Evolutionary conservation across 169 alveolate genomes (phyloP).

Genomic region (Miamiensis avidus): DNA sequence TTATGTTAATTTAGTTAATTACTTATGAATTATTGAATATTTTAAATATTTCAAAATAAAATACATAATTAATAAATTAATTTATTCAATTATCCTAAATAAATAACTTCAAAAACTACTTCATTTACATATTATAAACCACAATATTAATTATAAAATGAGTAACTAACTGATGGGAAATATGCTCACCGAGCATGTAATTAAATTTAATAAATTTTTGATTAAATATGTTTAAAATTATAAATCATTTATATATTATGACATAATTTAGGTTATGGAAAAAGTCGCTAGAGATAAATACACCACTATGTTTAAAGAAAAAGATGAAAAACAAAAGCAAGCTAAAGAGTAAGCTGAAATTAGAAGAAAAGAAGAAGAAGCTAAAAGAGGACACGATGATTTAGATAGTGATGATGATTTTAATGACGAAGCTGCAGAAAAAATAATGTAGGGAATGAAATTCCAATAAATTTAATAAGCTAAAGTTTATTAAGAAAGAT

Average conservation of each 20-base stretch:
- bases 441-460: slow-evolving; percentile 58
- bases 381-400: slow-evolving; percentile 41
- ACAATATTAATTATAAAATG: too few relatives aligned
- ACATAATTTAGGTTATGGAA: slow-evolving; percentile 51
- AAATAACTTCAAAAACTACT: too few relatives aligned
- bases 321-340: slow-evolving; percentile 46
- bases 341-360: slow-evolving; percentile 24
- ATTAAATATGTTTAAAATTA: neutral
- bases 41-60: too few relatives aligned
- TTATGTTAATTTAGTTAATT: too few relatives aligned
- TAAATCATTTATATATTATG: neutral
- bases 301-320: slow-evolving; percentile 12
- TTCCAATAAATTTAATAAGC: slow-evolving; percentile 61
- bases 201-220: neutral
- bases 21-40: too few relatives aligned
- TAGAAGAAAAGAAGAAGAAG: slow-evolving; percentile 16
- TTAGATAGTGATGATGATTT: slow-evolving; percentile 61
- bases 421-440: slow-evolving; percentile 72
- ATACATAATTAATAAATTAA: too few relatives aligned
- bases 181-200: slow-evolving; percentile 44
- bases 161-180: slow-evolving; percentile 48
- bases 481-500: slow-evolving; percentile 47
- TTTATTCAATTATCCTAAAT: too few relatives aligned
- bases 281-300: slow-evolving; percentile 56
- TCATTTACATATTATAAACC: too few relatives aligned